phyloP scores from a whole-genome alignment of 169 alveolate species.

The Eimeria sp. region DNA sequence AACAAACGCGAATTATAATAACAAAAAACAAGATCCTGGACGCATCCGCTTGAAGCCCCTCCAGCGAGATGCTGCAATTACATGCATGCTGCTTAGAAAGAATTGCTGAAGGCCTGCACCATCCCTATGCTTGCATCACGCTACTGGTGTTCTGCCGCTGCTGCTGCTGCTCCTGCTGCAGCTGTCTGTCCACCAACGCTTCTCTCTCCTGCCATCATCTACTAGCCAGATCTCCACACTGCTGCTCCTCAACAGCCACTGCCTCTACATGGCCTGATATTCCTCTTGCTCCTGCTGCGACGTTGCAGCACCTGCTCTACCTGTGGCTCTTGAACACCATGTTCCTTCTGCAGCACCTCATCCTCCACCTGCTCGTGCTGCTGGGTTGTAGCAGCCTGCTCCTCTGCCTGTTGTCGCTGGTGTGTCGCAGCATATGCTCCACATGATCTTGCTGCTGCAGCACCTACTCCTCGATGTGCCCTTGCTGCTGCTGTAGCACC shows the following conservation, averaged over 20 bases:
- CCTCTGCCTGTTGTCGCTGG: too few species aligned
- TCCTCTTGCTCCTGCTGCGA: too few species aligned
- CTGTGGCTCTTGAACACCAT: too few species aligned
- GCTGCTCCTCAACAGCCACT: background rate
- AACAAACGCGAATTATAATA: background rate
- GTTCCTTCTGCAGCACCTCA: background rate
- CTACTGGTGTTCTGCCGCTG: too few species aligned
- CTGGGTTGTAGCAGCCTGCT: background rate
- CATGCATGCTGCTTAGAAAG: too few species aligned
- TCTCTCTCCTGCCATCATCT: background rate
- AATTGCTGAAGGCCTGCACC: too few species aligned
- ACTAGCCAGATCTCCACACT: background rate
- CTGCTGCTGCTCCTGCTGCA: background rate
- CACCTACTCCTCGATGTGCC: background rate
- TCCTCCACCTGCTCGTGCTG: background rate
- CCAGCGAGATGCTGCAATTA: too few species aligned
- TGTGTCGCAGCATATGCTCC: too few species aligned
- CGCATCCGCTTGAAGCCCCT: too few species aligned
- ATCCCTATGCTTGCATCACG: too few species aligned
- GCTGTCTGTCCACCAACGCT: background rate
- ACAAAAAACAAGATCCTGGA: background rate
- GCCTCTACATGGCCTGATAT: too few species aligned
- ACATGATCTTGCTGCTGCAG: background rate
- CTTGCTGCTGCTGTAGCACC: background rate
- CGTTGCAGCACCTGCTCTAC: too few species aligned